Conservation (phyloP, 768 basidiomycete genomes). For the Butyriboletus loyo region DNA sequence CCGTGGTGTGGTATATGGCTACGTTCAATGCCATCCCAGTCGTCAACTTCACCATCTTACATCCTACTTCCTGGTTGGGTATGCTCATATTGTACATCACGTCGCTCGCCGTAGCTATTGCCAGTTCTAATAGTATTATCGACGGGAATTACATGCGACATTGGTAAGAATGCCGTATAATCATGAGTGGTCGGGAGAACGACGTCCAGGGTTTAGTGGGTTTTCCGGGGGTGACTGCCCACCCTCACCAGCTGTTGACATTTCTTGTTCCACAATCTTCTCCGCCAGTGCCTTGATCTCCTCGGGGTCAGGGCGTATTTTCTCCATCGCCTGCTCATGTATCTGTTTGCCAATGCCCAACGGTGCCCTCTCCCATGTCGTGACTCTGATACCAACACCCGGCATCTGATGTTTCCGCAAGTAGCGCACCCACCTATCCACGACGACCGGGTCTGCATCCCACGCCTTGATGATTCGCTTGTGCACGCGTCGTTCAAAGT, state of each 20-base stretch:
- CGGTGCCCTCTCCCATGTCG: conserved; percentile 70
- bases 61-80: neutral
- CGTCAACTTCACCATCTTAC: neutral
- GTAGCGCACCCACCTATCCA: conserved; percentile 80
- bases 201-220: neutral
- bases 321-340: conserved; percentile 34
- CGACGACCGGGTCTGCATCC: conserved; percentile 77
- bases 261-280: conserved; percentile 38
- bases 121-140: conserved; percentile 7
- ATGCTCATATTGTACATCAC: neutral
- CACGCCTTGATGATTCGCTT: conserved; percentile 87
- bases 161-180: neutral
- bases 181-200: neutral
- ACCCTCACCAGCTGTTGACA: conserved; percentile 10
- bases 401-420: conserved; percentile 70
- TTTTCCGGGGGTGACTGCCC: neutral
- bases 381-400: conserved; percentile 85
- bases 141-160: conserved; percentile 4
- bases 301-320: conserved; percentile 31
- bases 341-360: conserved; percentile 46
- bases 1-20: neutral
- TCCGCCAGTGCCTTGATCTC: conserved; percentile 40
- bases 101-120: neutral
- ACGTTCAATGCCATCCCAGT: neutral
- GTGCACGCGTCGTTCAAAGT: conserved; percentile 83